These are phyloP conservation scores for Tuber microsphaerosporum DNA, from an alignment of 495 filamentous ascomycete species.

Conservation along the genomic window DNA sequence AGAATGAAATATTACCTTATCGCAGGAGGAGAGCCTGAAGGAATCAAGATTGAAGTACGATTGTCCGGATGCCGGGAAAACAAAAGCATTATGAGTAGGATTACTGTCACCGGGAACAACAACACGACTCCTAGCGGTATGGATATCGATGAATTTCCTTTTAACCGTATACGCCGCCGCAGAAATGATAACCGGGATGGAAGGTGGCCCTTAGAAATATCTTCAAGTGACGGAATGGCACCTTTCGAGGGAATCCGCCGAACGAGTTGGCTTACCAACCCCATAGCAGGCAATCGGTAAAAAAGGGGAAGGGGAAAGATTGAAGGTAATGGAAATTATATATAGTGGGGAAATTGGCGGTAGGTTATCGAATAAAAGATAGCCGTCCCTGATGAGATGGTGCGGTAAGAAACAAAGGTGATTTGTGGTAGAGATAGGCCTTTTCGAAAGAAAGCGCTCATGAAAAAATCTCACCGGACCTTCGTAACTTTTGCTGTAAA, in stretches of 20 bases:
- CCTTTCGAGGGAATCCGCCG: constrained; percentile 59
- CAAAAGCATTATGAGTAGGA: constrained; percentile 82
- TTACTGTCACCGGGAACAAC: constrained; percentile 83
- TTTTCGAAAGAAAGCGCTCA: background rate
- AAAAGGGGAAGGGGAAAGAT: constrained; percentile 16
- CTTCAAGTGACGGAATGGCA: constrained; percentile 55
- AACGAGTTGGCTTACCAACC: constrained; percentile 56
- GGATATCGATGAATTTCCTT: constrained; percentile 87
- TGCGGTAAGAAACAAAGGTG: constrained; percentile 12
- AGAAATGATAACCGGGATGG: constrained; percentile 71
- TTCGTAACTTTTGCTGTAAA: background rate
- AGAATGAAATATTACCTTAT: constrained; percentile 62
- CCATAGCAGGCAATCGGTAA: constrained; percentile 46
- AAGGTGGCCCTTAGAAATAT: constrained; percentile 51
- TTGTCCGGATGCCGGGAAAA: constrained; percentile 84
- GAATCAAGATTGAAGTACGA: constrained; percentile 75
- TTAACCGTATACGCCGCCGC: constrained; percentile 78
- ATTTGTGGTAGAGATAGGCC: background rate
- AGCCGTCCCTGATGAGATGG: constrained; percentile 18
- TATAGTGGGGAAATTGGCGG: constrained; percentile 16
- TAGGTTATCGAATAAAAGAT: constrained; percentile 19
- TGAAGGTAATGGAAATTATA: constrained; percentile 19
- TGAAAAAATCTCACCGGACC: constrained; percentile 20
- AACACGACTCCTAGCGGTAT: constrained; percentile 89
- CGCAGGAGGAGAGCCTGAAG: constrained; percentile 78